A percentile compares a stretch with the other conserved stretches of the same genome.
Evolutionary conservation across 805 yeast genomes (phyloP).

Genomic region (Pichia membranifaciens): DNA sequence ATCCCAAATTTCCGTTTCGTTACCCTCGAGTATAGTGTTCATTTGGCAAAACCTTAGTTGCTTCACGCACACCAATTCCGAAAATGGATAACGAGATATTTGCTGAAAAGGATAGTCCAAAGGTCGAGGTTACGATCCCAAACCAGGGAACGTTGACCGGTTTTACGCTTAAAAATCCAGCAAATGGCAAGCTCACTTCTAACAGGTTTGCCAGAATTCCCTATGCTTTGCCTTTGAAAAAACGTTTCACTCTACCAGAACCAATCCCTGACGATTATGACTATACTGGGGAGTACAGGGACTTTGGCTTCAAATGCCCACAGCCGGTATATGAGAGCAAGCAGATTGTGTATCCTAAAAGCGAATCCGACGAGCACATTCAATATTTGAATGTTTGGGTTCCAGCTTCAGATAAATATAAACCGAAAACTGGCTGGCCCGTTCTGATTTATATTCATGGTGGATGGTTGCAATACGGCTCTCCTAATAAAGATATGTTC

Average conservation of each 20-base stretch:
- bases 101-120: background rate
- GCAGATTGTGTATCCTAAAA: slow-evolving; percentile 18
- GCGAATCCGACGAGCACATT: slow-evolving; percentile 32
- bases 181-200: slow-evolving; percentile 17
- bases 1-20: too few relatives aligned
- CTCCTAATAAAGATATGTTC: slow-evolving; percentile 24
- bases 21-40: too few relatives aligned
- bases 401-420: slow-evolving; percentile 28
- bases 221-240: slow-evolving; percentile 26
- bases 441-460: slow-evolving; percentile 38
- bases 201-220: slow-evolving; percentile 31
- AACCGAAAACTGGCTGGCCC: slow-evolving; percentile 38
- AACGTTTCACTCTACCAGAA: slow-evolving; percentile 29
- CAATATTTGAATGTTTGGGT: slow-evolving; percentile 34
- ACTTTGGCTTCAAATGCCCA: slow-evolving; percentile 32
- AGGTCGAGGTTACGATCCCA: slow-evolving; percentile 14
- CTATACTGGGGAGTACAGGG: slow-evolving; percentile 35
- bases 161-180: slow-evolving; percentile 15
- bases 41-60: too few relatives aligned
- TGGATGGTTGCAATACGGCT: slow-evolving; percentile 37
- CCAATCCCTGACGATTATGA: slow-evolving; percentile 31
- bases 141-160: slow-evolving; percentile 29
- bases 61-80: too few relatives aligned
- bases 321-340: slow-evolving; percentile 34
- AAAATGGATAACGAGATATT: background rate